Evolutionary conservation across 306 rosid species (phyloP), one percentile per base, ranked within the genome.

Genomic region (Rosa multiflora): DNA sequence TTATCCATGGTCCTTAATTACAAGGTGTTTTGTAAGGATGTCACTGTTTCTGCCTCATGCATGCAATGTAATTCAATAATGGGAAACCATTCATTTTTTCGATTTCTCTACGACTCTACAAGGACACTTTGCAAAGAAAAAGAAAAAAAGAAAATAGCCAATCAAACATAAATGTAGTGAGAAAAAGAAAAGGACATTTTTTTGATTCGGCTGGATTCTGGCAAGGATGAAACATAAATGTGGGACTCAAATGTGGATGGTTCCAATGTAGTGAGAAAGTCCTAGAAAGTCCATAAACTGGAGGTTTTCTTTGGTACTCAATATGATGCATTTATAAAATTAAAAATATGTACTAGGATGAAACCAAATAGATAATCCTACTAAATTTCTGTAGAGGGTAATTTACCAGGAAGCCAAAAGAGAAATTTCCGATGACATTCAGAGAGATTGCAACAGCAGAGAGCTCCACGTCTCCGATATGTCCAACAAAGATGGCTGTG

Each of bases 381-480:
- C 63, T 58, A 15, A 55, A 55, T 55, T 20, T 20, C 2, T 58
- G 35, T 29, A 32, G 20, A 29, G 5, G 8, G 68, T 29, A 15
- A 29, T 61, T 29, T 64, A 68, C 98, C 98, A 94, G 81, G 89
- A 94, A 92, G 70, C 97, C 97, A 52, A 94, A 94, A 15, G 97
- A 87, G 86, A 91, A 89, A 80, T 89, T 94, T 58, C 97, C 82
- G 68, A 94, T 35, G 71, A 94, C 94, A 17, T 91, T 90, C 7
- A 94, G 85, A 67, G 97, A 89, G 49, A 91, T 87, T 8, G 98
- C 89, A 62, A 90, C 87, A 26, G 98, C 86, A 47, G 96, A 88
- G 80, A 94, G 94, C 83, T 94, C 90, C 48, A 91, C 42, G 67
- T 91, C 70, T 5, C 97, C 97, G 70, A 91, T n/a, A 74, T 89